These are phyloP conservation scores for Pugionium dolabratum DNA, from an alignment of 345 rosid genomes.

Conservation along the genomic window DNA sequence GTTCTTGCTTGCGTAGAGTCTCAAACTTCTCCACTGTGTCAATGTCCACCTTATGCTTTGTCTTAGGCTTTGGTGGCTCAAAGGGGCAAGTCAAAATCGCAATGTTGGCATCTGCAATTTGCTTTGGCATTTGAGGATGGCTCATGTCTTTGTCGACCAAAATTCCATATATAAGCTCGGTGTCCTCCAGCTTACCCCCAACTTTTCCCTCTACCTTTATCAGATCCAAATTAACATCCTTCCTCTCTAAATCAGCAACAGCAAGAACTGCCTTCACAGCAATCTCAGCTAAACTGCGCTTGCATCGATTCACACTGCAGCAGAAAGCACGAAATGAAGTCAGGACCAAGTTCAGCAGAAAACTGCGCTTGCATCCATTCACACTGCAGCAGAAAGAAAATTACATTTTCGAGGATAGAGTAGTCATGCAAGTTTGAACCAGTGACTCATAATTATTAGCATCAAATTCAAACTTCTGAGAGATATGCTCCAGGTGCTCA, in stretches of 20 bases:
- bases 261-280: conserved; percentile 94
- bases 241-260: conserved; percentile 95
- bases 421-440: conserved; percentile 94
- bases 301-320: conserved; percentile 90
- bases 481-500: conserved; percentile 72
- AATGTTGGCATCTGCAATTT: conserved; percentile 86
- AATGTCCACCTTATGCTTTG: conserved; percentile 98
- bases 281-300: conserved; percentile 87
- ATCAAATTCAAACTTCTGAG: conserved; percentile 81
- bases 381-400: background rate
- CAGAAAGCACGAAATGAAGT: conserved; percentile 20
- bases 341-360: background rate
- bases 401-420: conserved; percentile 90
- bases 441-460: conserved; percentile 62
- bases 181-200: conserved; percentile 91
- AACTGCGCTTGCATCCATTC: background rate
- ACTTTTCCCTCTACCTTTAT: conserved; percentile 97
- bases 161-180: conserved; percentile 85
- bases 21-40: conserved; percentile 95
- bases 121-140: conserved; percentile 98
- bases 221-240: conserved; percentile 88
- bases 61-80: conserved; percentile 99
- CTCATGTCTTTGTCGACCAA: conserved; percentile 92
- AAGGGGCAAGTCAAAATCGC: conserved; percentile 97
- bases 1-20: conserved; percentile 86